Conservation (phyloP, 257 asterid genomes). For the Prunella vulgaris region DNA sequence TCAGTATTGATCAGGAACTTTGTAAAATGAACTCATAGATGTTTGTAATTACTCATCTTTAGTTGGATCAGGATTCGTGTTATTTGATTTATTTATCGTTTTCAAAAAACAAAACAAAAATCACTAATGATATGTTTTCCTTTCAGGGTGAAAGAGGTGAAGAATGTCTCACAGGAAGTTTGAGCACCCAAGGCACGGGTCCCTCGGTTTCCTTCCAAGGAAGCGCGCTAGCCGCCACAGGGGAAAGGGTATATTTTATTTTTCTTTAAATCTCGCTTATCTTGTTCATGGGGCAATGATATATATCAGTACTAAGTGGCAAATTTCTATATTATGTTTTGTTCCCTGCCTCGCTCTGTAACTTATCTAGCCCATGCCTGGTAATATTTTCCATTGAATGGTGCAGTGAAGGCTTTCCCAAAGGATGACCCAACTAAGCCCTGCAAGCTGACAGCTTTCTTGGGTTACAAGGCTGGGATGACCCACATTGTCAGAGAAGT, state of each 20-base stretch:
- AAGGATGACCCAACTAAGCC: constrained; percentile 57
- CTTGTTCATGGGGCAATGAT: neutral
- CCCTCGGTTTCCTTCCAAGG: constrained; percentile 68
- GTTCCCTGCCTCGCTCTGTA: neutral
- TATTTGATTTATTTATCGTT: neutral
- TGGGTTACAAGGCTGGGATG: constrained; percentile 65
- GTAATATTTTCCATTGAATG: neutral
- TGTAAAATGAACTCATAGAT: neutral
- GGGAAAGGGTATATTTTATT: constrained; percentile 42
- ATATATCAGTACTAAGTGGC: neutral
- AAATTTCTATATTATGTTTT: neutral
- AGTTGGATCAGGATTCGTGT: neutral
- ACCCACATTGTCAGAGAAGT: constrained; percentile 63
- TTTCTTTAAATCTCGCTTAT: neutral
- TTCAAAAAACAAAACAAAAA: neutral
- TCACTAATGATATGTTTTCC: neutral
- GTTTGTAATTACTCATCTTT: too few relatives aligned
- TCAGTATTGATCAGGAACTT: neutral
- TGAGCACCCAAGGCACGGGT: constrained; percentile 71
- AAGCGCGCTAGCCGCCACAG: constrained; percentile 57
- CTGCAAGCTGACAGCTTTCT: constrained; percentile 48
- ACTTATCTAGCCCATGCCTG: neutral
- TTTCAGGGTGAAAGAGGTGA: constrained; percentile 27
- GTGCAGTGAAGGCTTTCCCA: constrained; percentile 67
- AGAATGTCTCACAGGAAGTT: constrained; percentile 70